phyloP scores from a whole-genome alignment of 129 eudicot species.

The Helianthus annuus region HanXRQr2.0-SUNRISE NC_035437.2:165480666-165481165 shows the following conservation, averaged over 20 bases:
- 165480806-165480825: background rate
- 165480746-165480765: constrained; percentile 57
- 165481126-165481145: constrained; percentile 12
- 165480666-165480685: constrained; percentile 84
- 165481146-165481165: constrained; percentile 11
- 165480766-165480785: constrained; percentile 33
- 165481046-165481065: no score
- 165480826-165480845: constrained; percentile 3
- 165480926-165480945: constrained; percentile 23
- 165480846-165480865: background rate
- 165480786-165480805: constrained; percentile 7
- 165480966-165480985: constrained; percentile 28
- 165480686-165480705: constrained; percentile 77
- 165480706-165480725: constrained; percentile 85
- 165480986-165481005: no score
- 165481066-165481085: background rate
- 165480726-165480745: constrained; percentile 84
- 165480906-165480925: background rate
- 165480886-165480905: background rate
- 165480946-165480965: constrained; percentile 16
- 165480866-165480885: constrained; percentile 6
- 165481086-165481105: background rate
- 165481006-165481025: no score
- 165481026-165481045: no score
- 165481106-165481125: constrained; percentile 18